Evolutionary conservation across 2,329 filamentous ascomycete species (phyloP), one percentile per base, ranked within the genome.

Genomic region (Diaporthe australafricana): DNA sequence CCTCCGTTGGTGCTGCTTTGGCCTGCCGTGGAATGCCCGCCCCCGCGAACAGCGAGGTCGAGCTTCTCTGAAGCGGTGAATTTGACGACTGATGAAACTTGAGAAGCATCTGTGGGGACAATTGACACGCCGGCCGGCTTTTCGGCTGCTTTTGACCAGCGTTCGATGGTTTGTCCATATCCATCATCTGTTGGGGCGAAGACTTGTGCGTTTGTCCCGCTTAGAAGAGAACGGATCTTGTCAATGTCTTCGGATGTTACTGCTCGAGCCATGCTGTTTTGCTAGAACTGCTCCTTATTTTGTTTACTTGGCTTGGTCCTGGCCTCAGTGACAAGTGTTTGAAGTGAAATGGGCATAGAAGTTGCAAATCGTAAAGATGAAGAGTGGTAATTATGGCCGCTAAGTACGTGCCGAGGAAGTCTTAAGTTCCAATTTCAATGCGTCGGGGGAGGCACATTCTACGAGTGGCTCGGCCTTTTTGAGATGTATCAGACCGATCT

Each of bases 61-160:
- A 57, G 55, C 11, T 27, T 20, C 22, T 57, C 55, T 16, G 35
- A 40, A 2, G 55, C 55, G 20, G 32, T 35, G 38, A 57, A 57
- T 11, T 40, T 42, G 55, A 57, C 55, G 12, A 57, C 22, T 42
- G 35, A 40, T 57, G 55, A 40, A 5, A 57, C 35, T 20, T 42
- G 55, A 14, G 35, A 42, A 11, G 55, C 55, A 20, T 57, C 55
- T 5, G 55, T 57, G 2, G 55, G 55, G 22, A 42, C 35, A 12
- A 57, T 12, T 2, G 55, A 32, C 55, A 57, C 55, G 6, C 55
- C 55, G n/a, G 55, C 55, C 5, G 55, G 55, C 14, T 57, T 57
- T 5, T 57, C 55, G 14, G 35, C 55, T 27, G 55, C 55, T n/a
- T 40, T 57, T 32, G 55, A 57, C 55, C 55, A 57, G 55, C 55